These are phyloP conservation scores for Lentithecium fluviatile DNA, from an alignment of 495 filamentous ascomycete genomes.

Conservation along the genomic window DNA sequence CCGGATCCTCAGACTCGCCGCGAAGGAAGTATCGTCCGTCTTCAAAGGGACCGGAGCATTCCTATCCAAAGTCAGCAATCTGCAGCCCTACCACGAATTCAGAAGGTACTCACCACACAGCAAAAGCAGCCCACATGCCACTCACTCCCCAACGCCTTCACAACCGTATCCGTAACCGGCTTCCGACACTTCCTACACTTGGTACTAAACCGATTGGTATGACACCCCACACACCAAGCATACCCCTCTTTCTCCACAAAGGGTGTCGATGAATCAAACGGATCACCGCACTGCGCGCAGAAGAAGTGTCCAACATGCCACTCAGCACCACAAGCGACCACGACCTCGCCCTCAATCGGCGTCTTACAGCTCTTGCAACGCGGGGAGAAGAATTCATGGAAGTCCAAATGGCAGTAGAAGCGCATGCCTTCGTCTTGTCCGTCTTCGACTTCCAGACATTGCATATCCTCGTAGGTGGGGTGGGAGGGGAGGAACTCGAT, in stretches of 20 bases:
- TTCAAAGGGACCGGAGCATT: constrained; percentile 60
- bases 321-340: constrained; percentile 86
- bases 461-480: constrained; percentile 16
- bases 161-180: constrained; percentile 81
- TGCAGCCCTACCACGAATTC: background rate
- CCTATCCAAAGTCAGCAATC: constrained; percentile 42
- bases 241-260: constrained; percentile 99
- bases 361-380: constrained; percentile 96
- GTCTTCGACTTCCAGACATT: constrained; percentile 47
- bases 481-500: constrained; percentile 34
- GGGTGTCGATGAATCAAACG: constrained; percentile 75
- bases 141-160: constrained; percentile 82
- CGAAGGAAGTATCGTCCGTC: constrained; percentile 66
- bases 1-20: constrained; percentile 56
- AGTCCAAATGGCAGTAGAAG: constrained; percentile 98
- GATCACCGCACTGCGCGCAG: constrained; percentile 98
- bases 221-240: constrained; percentile 93
- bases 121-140: constrained; percentile 94
- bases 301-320: constrained; percentile 99
- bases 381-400: constrained; percentile 90
- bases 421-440: constrained; percentile 67
- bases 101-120: constrained; percentile 56
- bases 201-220: constrained; percentile 82
- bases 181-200: constrained; percentile 83
- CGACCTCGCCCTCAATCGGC: constrained; percentile 94